A percentile compares a stretch with the other conserved stretches of the same genome.
Conservation (phyloP, 1,284 basidiomycete species). For the Ceratobasidium sp. region DNA sequence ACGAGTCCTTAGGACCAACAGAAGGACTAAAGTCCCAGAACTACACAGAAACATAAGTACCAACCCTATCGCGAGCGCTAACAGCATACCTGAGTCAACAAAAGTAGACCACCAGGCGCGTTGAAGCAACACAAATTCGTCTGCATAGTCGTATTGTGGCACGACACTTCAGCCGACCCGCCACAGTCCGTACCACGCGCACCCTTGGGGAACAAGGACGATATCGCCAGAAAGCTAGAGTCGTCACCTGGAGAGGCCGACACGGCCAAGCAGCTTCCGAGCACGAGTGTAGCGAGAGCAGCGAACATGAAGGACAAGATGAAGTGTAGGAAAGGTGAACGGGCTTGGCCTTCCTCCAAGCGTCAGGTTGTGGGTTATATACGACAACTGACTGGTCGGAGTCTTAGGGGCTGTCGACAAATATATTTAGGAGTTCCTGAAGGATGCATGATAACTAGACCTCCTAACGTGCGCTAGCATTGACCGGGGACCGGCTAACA, state of each 20-base stretch:
- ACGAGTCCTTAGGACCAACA: constrained; percentile 50
- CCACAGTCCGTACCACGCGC: constrained; percentile 14
- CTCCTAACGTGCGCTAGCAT: neutral
- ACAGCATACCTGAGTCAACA: constrained; percentile 30
- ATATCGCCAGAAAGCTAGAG: constrained; percentile 2
- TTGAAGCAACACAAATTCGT: constrained; percentile 43
- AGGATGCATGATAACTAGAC: constrained; percentile 18
- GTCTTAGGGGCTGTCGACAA: constrained; percentile 12
- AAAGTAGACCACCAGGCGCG: constrained; percentile 32
- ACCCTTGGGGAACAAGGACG: neutral
- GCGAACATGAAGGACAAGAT: constrained; percentile 6
- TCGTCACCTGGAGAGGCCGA: constrained; percentile 29
- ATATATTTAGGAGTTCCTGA: constrained; percentile 27
- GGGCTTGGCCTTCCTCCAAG: neutral
- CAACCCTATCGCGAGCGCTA: neutral
- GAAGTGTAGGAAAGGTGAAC: neutral
- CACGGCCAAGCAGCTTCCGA: constrained; percentile 18
- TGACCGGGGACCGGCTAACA: constrained; percentile 28
- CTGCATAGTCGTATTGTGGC: constrained; percentile 42
- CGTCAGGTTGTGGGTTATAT: constrained; percentile 8
- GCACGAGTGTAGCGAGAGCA: constrained; percentile 14
- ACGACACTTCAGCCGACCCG: constrained; percentile 18
- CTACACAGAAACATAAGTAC: constrained; percentile 10
- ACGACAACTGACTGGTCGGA: constrained; percentile 13
- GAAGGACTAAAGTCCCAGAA: constrained; percentile 44